Evolutionary conservation across 108 stramenopile species (phyloP), one percentile per base, ranked within the genome.

Genomic region (Cyclotella sp.): DNA sequence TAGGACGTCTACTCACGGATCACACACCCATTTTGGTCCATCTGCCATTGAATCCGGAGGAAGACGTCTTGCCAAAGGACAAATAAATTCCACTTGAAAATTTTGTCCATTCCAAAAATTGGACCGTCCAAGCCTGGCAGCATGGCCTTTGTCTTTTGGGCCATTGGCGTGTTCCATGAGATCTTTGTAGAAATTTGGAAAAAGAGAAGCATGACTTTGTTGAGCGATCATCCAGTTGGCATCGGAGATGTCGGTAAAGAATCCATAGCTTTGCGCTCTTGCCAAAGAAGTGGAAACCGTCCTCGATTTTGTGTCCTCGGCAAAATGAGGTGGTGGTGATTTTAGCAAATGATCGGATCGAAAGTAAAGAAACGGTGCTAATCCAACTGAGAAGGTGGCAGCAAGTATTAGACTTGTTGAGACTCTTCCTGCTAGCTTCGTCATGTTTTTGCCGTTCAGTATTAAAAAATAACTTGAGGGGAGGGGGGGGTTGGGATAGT

Each of bases 41-140:
- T 84, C 76, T 11, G 69, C 67, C 65, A 70, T 73, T 0, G 81
- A 82, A 53, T 82, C 81, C 45, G 78, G 44, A 15, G 86, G 83
- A 45, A 86, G 16, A 12, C 86, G 51, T 28, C 73, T 16, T 22
- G 83, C 79, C 42, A 79, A 65, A 12, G 77, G 72, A 70, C 86
- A 87, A 49, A 77, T 75, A 40, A 87, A 84, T 47, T 87, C 86
- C 10, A 76, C 83, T 64, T 87, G 83, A 78, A 84, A 87, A 58
- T 87, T 84, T n/a, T 84, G 27, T 28, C 61, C 79, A 70, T 87
- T 45, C 86, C 86, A 87, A 7, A 27, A 26, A 0, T 22, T 44
- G 0, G 70, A 54, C 0, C 42, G 54, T 41, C 24, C 24, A 1
- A 80, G 26, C 24, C n/a, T 61, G 0, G 45, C 29, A 21, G 2